Base-by-base conservation (phyloP, 192 early-diverging fungal genomes). In the Phycomyces nitens region DNA sequence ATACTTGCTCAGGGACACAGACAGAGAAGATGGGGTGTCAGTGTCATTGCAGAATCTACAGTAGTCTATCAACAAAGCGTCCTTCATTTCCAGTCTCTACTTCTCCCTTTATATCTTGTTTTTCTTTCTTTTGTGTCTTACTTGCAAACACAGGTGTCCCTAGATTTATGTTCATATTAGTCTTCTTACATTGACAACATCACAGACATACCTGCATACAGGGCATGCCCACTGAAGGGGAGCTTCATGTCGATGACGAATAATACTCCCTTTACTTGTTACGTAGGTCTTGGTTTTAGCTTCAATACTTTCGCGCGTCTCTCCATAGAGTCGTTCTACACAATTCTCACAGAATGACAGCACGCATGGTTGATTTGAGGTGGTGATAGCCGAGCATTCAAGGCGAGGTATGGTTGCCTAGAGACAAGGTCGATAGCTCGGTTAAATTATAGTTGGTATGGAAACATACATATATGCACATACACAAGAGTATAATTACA, bases 111-210 rank as follows among this genome's bases (percentile, higher is more conserved):
- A 34, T 34, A 34, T 34, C 7, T 47, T 11, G 3, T 47, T 47
- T 3, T 47, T 2, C 12, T 14, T 3, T 11, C 11, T 18, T 47
- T 47, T 14, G 18, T 47, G 2, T 47, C 44, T 47, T 47, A 47
- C 44, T 47, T 47, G 44, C 44, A 47, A 2, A 47, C 44, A 24
- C 26, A 54, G 1, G 22, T 26, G 11, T 54, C 53, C 53, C 53
- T 54, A 54, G 26, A 29, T 54, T 12, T 21, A 22, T 54, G 26
- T 21, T 54, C 44, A 54, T 29, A 14, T 54, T 54, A 54, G 23
- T 26, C 11, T 54, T 54, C 23, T 20, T 54, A 12, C 12, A 26
- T 54, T 14, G 21, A 22, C 11, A 54, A 54, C 12, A 54, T 22
- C 12, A 14, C 23, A 54, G 12, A 11, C 23, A 11, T 54, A 54